Evolutionary conservation across 2,329 filamentous ascomycete genomes (phyloP), one percentile per base, ranked within the genome.

Genomic region (Claviceps sp.): DNA sequence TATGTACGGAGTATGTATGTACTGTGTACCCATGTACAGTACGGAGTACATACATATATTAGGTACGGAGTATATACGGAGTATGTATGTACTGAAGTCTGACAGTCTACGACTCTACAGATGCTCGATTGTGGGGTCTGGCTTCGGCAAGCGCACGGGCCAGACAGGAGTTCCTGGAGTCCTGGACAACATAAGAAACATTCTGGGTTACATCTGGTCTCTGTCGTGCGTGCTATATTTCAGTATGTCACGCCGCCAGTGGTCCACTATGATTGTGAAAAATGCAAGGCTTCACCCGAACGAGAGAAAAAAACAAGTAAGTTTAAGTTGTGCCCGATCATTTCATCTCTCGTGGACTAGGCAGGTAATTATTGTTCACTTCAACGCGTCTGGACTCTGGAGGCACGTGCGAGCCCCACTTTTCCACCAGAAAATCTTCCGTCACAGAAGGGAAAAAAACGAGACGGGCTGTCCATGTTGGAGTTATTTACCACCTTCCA

Each of bases 341-440:
- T 39, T 29, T 13, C 22, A 44, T 44, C 13, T 44, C 42, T 42
- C 9, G 42, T 9, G 43, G 44, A n/a, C n/a, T 39, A 20, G 2
- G 20, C 2, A 20, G 20, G 20, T 20, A 17, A 39, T n/a, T 39
- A n/a, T n/a, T 17, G 38, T 39, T 39, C n/a, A 16, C n/a, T n/a
- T n/a, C 38, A 49, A 50, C 49, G n/a, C 20, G 20, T 20, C 20
- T n/a, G n/a, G n/a, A n/a, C n/a, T 47, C 40, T 26, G 23, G 22
- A 53, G 55, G 63, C 63, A 66, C 63, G 62, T 65, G 64, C 56
- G 38, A 22, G 49, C 55, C 54, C 61, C 63, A 63, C 60, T 56
- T 42, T 58, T 58, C 39, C 20, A 29, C 45, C 20, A 53, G 57
- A 57, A 62, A 65, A 59, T 56, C 54, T 56, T 58, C 51, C 54